Evolutionary conservation across 2,329 filamentous ascomycete genomes (phyloP).

Genomic region (Apiospora hydei): DNA sequence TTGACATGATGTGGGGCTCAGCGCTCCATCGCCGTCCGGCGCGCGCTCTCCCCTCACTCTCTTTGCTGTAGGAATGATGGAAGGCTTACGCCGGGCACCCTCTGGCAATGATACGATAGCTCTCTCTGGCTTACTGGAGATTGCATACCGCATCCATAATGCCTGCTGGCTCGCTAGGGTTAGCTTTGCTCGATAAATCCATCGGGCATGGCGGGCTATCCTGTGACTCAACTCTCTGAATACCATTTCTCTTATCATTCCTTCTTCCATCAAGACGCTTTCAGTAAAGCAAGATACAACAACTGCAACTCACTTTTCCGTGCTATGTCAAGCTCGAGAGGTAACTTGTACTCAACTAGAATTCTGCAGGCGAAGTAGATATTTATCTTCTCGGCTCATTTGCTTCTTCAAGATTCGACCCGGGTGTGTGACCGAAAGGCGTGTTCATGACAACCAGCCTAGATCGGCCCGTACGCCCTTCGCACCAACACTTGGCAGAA

Average conservation of each 20-base stretch:
- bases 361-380: background rate
- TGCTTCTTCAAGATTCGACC: background rate
- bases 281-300: background rate
- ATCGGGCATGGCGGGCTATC: background rate
- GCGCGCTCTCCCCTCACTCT: background rate
- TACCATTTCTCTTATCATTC: background rate
- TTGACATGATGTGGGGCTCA: slow-evolving; percentile 20
- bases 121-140: background rate
- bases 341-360: background rate
- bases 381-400: background rate
- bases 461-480: slow-evolving; percentile 1
- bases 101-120: background rate
- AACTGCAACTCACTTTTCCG: background rate
- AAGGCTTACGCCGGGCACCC: slow-evolving; percentile 1
- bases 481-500: background rate
- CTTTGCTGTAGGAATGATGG: background rate
- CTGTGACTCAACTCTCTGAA: slow-evolving; percentile 10
- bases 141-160: background rate
- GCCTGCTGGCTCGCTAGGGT: background rate
- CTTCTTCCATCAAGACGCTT: slow-evolving; percentile 2
- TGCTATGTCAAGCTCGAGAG: background rate
- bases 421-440: slow-evolving; percentile 8
- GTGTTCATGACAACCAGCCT: background rate
- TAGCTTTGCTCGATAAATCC: background rate
- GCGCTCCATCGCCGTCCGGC: background rate